Evolutionary conservation across 106 monocot species (phyloP).

Genomic region (Platanthera guangdongensis): DNA sequence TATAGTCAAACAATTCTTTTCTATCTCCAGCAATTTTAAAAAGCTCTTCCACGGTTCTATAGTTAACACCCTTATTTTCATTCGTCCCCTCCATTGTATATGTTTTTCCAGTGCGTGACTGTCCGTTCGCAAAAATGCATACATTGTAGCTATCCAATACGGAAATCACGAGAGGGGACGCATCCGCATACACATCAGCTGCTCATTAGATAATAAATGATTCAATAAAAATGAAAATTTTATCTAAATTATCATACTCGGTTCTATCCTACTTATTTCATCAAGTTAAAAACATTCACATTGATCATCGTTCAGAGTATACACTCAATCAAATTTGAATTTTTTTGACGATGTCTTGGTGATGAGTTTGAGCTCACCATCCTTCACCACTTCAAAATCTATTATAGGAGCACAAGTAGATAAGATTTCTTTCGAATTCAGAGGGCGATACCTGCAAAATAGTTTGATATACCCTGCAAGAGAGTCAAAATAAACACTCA

Average conservation of each 20-base stretch:
- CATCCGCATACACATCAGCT: slow-evolving; percentile 75
- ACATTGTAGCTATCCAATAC: slow-evolving; percentile 87
- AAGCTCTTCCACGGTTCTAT: slow-evolving; percentile 80
- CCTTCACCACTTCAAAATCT: slow-evolving; percentile 72
- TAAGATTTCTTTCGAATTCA: slow-evolving; percentile 55
- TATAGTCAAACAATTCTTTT: slow-evolving; percentile 51
- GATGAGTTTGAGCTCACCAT: slow-evolving; percentile 84
- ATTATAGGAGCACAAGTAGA: slow-evolving; percentile 30
- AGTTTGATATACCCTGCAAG: slow-evolving; percentile 81
- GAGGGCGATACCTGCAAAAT: slow-evolving; percentile 79
- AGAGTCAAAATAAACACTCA: neutral
- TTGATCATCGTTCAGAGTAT: slow-evolving; percentile 72
- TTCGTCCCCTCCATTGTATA: slow-evolving; percentile 86
- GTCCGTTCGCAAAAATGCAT: slow-evolving; percentile 88
- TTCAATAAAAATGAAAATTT: neutral
- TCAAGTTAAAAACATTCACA: slow-evolving; percentile 12
- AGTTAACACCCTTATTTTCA: slow-evolving; percentile 70
- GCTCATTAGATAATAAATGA: slow-evolving; percentile 4
- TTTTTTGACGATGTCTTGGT: too few species aligned
- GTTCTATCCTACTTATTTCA: neutral
- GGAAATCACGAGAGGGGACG: slow-evolving; percentile 74
- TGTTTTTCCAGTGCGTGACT: slow-evolving; percentile 86
- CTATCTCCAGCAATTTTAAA: too few species aligned
- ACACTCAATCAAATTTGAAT: slow-evolving; percentile 79
- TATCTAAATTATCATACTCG: neutral